Evolutionary conservation across 1,284 basidiomycete species (phyloP).

Genomic region (Ceratobasidium sp.): DNA sequence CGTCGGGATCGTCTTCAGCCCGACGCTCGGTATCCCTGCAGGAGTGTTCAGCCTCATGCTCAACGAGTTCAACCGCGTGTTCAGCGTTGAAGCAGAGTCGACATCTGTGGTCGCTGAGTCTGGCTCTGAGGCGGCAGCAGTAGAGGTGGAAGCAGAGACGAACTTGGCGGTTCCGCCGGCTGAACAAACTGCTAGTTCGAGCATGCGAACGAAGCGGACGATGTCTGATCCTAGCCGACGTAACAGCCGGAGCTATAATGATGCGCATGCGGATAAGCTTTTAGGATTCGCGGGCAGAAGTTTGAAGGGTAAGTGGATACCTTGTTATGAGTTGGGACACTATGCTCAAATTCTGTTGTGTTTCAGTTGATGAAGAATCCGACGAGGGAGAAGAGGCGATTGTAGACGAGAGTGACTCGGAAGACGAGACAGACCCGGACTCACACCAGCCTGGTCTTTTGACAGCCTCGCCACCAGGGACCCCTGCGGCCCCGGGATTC

Average conservation of each 20-base stretch:
- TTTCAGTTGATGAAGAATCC: constrained; percentile 67
- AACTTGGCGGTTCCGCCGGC: constrained; percentile 36
- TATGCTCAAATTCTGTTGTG: constrained; percentile 48
- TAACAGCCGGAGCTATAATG: constrained; percentile 81
- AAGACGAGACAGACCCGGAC: constrained; percentile 52
- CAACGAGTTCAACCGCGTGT: constrained; percentile 88
- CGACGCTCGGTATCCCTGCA: constrained; percentile 93
- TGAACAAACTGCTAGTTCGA: constrained; percentile 52
- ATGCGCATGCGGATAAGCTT: constrained; percentile 79
- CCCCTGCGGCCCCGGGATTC: constrained; percentile 23
- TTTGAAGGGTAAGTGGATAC: constrained; percentile 63
- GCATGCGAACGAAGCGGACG: constrained; percentile 45
- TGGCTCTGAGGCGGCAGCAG: constrained; percentile 52
- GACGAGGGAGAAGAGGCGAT: constrained; percentile 74
- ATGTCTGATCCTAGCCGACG: constrained; percentile 60
- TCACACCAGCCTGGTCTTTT: constrained; percentile 16
- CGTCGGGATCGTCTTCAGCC: constrained; percentile 97
- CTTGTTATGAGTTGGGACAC: constrained; percentile 40
- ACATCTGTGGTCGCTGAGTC: constrained; percentile 54
- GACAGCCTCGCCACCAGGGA: constrained; percentile 42
- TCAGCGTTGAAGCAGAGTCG: constrained; percentile 73
- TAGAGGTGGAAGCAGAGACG: constrained; percentile 4
- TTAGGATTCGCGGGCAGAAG: constrained; percentile 76
- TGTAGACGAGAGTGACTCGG: constrained; percentile 67
- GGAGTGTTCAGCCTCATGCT: constrained; percentile 94